Conservation (phyloP, 2,329 filamentous ascomycete genomes). For the Fusarium redolens region DNA sequence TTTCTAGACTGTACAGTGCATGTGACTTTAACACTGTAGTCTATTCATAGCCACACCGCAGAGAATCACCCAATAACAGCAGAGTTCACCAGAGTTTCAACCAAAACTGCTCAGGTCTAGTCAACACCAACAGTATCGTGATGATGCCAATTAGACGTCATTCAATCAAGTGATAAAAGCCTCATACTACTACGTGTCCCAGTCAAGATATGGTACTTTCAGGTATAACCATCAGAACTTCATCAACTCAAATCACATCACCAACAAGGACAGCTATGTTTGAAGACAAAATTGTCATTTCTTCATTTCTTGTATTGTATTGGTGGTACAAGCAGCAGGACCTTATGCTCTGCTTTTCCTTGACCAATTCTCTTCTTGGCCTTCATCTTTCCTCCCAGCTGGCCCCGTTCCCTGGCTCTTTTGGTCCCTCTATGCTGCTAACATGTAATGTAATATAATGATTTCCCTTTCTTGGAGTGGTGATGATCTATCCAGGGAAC, state of each 20-base stretch:
- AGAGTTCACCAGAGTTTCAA: slow-evolving; percentile 5
- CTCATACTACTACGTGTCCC: background rate
- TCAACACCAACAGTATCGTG: background rate
- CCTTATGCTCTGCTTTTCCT: slow-evolving; percentile 41
- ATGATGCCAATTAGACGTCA: slow-evolving; percentile 33
- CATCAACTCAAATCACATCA: background rate
- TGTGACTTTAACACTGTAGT: slow-evolving; percentile 21
- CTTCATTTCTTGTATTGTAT: slow-evolving; percentile 37
- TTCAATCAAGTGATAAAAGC: background rate
- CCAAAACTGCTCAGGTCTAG: background rate
- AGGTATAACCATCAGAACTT: background rate
- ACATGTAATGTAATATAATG: slow-evolving; percentile 34
- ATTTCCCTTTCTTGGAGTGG: slow-evolving; percentile 56
- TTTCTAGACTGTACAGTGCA: slow-evolving; percentile 38
- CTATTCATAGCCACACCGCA: slow-evolving; percentile 1
- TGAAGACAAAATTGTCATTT: slow-evolving; percentile 25
- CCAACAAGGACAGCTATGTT: slow-evolving; percentile 5
- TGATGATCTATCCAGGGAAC: slow-evolving; percentile 59
- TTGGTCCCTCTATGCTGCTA: slow-evolving; percentile 45
- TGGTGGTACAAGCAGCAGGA: slow-evolving; percentile 50
- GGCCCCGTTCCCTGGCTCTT: slow-evolving; percentile 30
- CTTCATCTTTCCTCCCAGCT: slow-evolving; percentile 17
- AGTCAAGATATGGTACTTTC: background rate
- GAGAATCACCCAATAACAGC: slow-evolving; percentile 15
- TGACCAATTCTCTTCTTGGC: slow-evolving; percentile 25